phyloP scores from a whole-genome alignment of 805 yeast species.

The Candida tibetensis region DNA sequence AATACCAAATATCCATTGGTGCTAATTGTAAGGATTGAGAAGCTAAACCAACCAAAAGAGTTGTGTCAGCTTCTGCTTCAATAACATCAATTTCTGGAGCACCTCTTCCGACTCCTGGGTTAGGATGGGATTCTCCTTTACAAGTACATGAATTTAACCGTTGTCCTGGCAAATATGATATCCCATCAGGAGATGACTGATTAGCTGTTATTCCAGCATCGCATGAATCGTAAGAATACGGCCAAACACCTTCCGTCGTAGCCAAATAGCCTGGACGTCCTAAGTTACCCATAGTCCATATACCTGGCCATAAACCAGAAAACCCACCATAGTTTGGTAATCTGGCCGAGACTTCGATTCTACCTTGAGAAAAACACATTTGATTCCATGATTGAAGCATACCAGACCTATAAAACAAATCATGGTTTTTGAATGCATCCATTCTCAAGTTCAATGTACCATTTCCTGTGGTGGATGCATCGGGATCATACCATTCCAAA shows the following conservation, averaged over 20 bases:
- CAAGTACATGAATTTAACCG: constrained; percentile 75
- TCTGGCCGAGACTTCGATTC: constrained; percentile 68
- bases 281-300: constrained; percentile 92
- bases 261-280: constrained; percentile 91
- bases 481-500: constrained; percentile 95
- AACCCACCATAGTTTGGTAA: constrained; percentile 78
- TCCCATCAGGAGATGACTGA: constrained; percentile 87
- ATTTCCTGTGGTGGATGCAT: constrained; percentile 72
- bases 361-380: constrained; percentile 84
- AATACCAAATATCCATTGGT: constrained; percentile 92
- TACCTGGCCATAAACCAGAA: constrained; percentile 93
- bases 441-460: constrained; percentile 68
- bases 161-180: constrained; percentile 85
- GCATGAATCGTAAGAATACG: constrained; percentile 80
- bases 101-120: constrained; percentile 83
- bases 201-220: constrained; percentile 95
- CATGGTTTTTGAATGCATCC: constrained; percentile 82
- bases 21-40: constrained; percentile 93
- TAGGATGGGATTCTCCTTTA: constrained; percentile 81
- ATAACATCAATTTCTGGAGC: constrained; percentile 93
- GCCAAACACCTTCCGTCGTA: constrained; percentile 93
- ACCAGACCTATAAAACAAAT: constrained; percentile 80
- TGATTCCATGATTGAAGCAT: constrained; percentile 93
- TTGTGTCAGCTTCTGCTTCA: constrained; percentile 76
- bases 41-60: constrained; percentile 58